Evolutionary conservation across 495 filamentous ascomycete genomes (phyloP).

Genomic region (Wilcoxina mikolae): DNA sequence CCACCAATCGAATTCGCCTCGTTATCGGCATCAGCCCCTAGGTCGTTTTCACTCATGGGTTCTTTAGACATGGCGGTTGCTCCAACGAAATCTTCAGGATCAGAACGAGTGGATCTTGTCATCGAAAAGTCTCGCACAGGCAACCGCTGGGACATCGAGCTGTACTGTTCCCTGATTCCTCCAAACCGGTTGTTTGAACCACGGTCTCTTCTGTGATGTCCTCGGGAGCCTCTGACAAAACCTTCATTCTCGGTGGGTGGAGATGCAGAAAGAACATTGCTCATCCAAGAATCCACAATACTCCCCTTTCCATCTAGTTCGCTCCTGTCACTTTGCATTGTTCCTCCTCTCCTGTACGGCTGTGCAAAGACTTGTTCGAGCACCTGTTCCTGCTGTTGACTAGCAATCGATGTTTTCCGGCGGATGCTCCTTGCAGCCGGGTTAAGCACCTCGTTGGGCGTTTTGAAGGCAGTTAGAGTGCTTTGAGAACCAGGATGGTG

Average conservation of each 20-base stretch:
- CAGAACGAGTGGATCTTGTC: constrained; percentile 40
- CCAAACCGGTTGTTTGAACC: background rate
- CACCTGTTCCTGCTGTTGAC: constrained; percentile 62
- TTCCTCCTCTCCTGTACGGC: constrained; percentile 34
- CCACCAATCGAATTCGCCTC: constrained; percentile 63
- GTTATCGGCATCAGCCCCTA: constrained; percentile 75
- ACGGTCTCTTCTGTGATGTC: background rate
- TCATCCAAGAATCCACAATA: constrained; percentile 55
- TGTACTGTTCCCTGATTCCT: background rate
- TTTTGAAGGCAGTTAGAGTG: constrained; percentile 1
- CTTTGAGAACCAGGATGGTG: background rate
- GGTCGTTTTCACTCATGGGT: constrained; percentile 37
- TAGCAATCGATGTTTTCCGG: constrained; percentile 29
- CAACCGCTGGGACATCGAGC: background rate
- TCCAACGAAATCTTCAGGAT: constrained; percentile 41
- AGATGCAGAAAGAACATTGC: constrained; percentile 35
- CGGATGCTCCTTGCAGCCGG: background rate
- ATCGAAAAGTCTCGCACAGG: background rate
- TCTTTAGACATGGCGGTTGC: background rate
- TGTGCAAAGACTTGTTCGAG: constrained; percentile 82
- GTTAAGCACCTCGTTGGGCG: background rate
- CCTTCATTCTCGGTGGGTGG: constrained; percentile 19
- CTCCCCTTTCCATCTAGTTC: constrained; percentile 35
- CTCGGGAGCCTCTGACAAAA: background rate
- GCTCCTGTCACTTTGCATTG: constrained; percentile 32